Evolutionary conservation across 1,284 basidiomycete species (phyloP).

Genomic region (Coniophora puteana): DNA sequence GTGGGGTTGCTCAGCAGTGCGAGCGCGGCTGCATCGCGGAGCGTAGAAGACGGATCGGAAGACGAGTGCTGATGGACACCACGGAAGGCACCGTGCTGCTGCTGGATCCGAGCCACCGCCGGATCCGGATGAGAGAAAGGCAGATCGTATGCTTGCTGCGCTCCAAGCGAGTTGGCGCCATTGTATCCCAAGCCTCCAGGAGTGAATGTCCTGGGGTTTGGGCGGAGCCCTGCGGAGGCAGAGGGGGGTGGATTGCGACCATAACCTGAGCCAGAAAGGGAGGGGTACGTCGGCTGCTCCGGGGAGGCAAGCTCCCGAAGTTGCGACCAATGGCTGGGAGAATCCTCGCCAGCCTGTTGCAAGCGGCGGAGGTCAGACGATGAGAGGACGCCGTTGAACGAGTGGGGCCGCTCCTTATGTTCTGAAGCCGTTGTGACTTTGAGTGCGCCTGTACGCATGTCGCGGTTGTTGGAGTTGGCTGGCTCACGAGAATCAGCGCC

Average conservation of each 20-base stretch:
- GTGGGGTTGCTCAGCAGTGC: conserved; percentile 57
- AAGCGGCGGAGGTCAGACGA: conserved; percentile 67
- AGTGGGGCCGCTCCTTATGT: conserved; percentile 71
- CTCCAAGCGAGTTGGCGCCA: conserved; percentile 52
- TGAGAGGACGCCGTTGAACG: conserved; percentile 73
- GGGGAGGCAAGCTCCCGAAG: conserved; percentile 28
- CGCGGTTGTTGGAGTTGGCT: conserved; percentile 38
- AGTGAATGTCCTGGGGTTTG: too few species aligned
- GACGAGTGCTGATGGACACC: conserved; percentile 73
- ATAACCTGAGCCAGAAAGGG: conserved; percentile 44
- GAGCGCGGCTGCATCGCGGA: conserved; percentile 63
- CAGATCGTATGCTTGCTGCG: conserved; percentile 77
- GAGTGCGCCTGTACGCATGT: too few species aligned
- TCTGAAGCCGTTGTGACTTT: conserved; percentile 51
- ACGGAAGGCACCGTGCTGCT: conserved; percentile 68
- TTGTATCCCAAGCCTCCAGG: conserved; percentile 54
- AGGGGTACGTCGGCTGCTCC: conserved; percentile 71
- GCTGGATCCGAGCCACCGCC: conserved; percentile 69
- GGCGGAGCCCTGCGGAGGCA: conserved; percentile 33
- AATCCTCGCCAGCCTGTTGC: conserved; percentile 58
- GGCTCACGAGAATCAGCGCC: conserved; percentile 65
- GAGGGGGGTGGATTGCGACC: conserved; percentile 44
- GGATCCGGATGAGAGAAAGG: conserved; percentile 64
- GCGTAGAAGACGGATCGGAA: conserved; percentile 66
- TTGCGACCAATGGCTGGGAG: conserved; percentile 29